phyloP scores from a whole-genome alignment of 1,139 yeast species.

The Diutina pseudorugosa region DNA sequence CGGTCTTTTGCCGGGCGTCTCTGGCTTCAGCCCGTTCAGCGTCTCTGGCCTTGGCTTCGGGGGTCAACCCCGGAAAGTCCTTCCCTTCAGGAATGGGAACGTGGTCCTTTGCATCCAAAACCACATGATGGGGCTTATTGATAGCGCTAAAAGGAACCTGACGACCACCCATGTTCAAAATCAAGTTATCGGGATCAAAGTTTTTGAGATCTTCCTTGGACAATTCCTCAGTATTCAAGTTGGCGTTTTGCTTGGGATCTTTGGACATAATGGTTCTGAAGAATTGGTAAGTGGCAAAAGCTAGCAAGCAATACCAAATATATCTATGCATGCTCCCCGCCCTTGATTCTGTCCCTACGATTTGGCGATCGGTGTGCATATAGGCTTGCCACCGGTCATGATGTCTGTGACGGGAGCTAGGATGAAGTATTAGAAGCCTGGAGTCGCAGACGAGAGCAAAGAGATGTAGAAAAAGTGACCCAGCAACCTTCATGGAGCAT shows the following conservation, averaged over 20 bases:
- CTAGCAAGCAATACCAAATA: slow-evolving; percentile 1
- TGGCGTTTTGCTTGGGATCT: not conserved
- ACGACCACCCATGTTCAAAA: slow-evolving; percentile 24
- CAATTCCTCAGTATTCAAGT: not conserved
- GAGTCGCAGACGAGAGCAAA: too few species aligned
- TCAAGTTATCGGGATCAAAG: slow-evolving; percentile 15
- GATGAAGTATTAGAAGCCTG: too few species aligned
- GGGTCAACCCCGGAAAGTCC: slow-evolving; percentile 18
- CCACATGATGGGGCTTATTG: slow-evolving; percentile 31
- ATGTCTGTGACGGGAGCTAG: too few species aligned
- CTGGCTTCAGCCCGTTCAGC: slow-evolving; percentile 1
- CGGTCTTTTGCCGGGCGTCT: not conserved
- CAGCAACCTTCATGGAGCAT: too few species aligned
- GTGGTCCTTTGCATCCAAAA: slow-evolving; percentile 20
- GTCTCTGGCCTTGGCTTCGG: slow-evolving; percentile 17
- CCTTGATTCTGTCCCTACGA: not conserved
- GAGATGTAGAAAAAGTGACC: too few species aligned
- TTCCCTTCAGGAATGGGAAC: slow-evolving; percentile 19
- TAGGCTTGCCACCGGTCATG: not conserved
- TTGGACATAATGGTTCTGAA: not conserved
- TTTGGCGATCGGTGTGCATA: not conserved
- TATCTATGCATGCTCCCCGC: not conserved
- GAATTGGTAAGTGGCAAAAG: not conserved
- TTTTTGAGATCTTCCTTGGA: not conserved
- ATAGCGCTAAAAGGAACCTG: slow-evolving; percentile 24